A percentile compares a stretch with the other conserved stretches of the same genome.
These are phyloP conservation scores for Scheffersomyces amazonensis DNA, from an alignment of 805 yeast species.

Conservation along the genomic window DNA sequence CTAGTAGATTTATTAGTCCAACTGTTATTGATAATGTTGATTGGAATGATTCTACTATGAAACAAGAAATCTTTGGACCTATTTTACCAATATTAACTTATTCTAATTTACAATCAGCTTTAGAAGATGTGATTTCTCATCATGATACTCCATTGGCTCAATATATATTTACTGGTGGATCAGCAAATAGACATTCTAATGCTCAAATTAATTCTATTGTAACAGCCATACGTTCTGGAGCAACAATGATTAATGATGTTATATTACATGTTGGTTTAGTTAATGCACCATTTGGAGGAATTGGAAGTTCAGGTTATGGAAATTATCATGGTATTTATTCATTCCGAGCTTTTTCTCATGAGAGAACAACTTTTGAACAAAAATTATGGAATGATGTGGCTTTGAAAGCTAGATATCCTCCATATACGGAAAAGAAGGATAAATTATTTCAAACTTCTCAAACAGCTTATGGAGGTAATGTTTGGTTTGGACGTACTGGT, in stretches of 20 bases:
- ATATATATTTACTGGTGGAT: conserved; percentile 57
- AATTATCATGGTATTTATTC: conserved; percentile 67
- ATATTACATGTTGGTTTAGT: conserved; percentile 66
- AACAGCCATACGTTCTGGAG: conserved; percentile 66
- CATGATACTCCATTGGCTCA: conserved; percentile 82
- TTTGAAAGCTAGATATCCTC: conserved; percentile 65
- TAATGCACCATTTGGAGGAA: conserved; percentile 86
- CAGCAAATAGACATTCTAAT: conserved; percentile 46
- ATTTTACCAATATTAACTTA: conserved; percentile 70
- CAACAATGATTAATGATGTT: conserved; percentile 65
- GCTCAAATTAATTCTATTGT: conserved; percentile 42
- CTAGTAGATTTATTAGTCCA: conserved; percentile 60
- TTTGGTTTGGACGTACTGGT: conserved; percentile 39
- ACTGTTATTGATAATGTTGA: conserved; percentile 63
- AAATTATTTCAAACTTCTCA: conserved; percentile 21
- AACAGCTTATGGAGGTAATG: conserved; percentile 26
- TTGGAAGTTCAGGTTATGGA: conserved; percentile 83
- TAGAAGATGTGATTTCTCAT: conserved; percentile 39
- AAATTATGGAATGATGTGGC: conserved; percentile 62
- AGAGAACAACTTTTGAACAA: conserved; percentile 63
- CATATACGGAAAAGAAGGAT: conserved; percentile 41
- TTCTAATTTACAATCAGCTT: conserved; percentile 39
- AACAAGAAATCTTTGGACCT: conserved; percentile 82
- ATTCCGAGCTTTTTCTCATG: conserved; percentile 65
- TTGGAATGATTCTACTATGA: conserved; percentile 71